These are phyloP conservation scores for Fraxinus paxiana DNA, from an alignment of 305 asterid genomes.

Conservation along the genomic window DNA sequence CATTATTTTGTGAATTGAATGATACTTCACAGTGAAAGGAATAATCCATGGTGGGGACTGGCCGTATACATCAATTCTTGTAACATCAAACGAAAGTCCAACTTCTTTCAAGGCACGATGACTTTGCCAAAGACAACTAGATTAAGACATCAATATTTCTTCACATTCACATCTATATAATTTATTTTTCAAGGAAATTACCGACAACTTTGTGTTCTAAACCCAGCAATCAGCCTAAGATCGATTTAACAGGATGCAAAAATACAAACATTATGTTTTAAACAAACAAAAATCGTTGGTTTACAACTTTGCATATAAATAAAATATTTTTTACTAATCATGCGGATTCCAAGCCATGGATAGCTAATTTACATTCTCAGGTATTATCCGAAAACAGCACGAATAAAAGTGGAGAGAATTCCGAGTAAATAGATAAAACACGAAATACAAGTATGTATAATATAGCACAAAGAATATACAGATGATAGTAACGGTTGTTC, in stretches of 20 bases:
- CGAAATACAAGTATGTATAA: constrained; percentile 25
- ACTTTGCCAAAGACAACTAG: not conserved
- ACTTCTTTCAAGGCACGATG: constrained; percentile 8
- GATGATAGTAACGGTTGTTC: not conserved
- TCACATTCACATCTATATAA: not conserved
- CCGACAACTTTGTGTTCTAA: not conserved
- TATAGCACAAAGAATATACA: constrained; percentile 45
- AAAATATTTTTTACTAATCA: constrained; percentile 2
- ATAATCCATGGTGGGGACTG: not conserved
- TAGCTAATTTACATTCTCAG: constrained; percentile 25
- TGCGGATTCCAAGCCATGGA: constrained; percentile 9
- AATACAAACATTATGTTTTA: not conserved
- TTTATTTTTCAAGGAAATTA: not conserved
- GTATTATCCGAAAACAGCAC: constrained; percentile 17
- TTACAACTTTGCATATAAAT: constrained; percentile 10
- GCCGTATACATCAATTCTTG: not conserved
- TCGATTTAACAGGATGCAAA: not conserved
- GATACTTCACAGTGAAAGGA: not conserved
- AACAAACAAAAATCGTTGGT: not conserved
- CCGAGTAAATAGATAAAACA: constrained; percentile 15
- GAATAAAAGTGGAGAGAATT: not conserved
- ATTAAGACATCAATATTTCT: not conserved
- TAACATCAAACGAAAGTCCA: not conserved
- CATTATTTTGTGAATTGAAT: not conserved
- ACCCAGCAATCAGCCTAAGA: not conserved